phyloP scores from a whole-genome alignment of 2,329 filamentous ascomycete species.

The Eutypa lata region DNA sequence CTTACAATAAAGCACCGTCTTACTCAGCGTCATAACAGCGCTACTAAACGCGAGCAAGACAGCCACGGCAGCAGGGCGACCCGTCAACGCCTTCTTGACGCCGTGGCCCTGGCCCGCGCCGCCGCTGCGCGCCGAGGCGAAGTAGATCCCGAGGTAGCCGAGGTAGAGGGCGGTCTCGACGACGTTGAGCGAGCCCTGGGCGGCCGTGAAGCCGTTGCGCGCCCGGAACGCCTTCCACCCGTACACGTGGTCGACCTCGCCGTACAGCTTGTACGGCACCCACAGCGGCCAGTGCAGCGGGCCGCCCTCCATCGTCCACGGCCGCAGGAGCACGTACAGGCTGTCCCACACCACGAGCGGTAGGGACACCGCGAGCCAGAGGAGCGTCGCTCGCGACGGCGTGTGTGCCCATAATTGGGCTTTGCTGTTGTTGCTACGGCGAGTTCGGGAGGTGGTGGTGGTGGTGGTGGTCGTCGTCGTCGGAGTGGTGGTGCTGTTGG shows the following conservation, averaged over 20 bases:
- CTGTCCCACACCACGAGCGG: conserved; percentile 82
- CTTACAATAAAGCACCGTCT: conserved; percentile 60
- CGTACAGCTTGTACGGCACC: conserved; percentile 78
- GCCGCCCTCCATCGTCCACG: conserved; percentile 78
- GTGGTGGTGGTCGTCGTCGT: not conserved
- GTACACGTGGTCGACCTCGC: conserved; percentile 76
- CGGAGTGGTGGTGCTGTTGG: no score
- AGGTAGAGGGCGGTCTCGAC: conserved; percentile 65
- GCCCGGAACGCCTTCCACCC: conserved; percentile 69
- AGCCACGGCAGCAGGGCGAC: conserved; percentile 41
- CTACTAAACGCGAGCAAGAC: conserved; percentile 49
- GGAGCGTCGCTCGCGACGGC: conserved; percentile 45
- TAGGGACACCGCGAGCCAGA: conserved; percentile 73
- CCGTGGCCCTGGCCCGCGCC: conserved; percentile 5
- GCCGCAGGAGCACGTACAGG: conserved; percentile 74
- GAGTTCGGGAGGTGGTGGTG: not conserved
- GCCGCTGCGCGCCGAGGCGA: conserved; percentile 18
- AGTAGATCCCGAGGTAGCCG: conserved; percentile 48
- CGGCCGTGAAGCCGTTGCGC: conserved; percentile 71
- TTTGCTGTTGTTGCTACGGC: not conserved
- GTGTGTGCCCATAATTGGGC: conserved; percentile 41
- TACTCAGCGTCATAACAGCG: conserved; percentile 59
- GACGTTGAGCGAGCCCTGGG: conserved; percentile 68
- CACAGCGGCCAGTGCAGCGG: conserved; percentile 69
- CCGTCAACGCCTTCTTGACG: conserved; percentile 32